Evolutionary conservation across 2,329 filamentous ascomycete genomes (phyloP), one percentile per base, ranked within the genome.

Genomic region (Aureobasidium vineae): DNA sequence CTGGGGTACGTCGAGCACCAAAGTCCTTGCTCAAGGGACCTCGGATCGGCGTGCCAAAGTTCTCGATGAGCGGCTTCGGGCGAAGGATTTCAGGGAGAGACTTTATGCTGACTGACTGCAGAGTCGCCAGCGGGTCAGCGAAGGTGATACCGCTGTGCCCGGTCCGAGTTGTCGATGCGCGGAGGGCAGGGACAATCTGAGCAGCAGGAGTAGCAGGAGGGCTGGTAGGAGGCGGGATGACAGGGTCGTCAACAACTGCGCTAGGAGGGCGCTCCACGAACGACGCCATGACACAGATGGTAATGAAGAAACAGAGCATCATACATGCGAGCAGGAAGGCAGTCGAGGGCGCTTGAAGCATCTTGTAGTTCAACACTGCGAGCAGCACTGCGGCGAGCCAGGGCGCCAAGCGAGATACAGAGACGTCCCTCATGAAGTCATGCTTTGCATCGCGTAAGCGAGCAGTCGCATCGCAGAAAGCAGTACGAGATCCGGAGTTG

Each of bases 1-100:
- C 16, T 31, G 54, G 54, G 26, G 6, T 59, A 45, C 54, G 54
- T 8, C 54, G 54, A 59, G 54, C 54, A 45, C 54, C 54, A 45
- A 59, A 59, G 26, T 45, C 54, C 40, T 45, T 45, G 40, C 54
- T 40, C 23, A 43, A 33, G 54, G 54, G 54, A 45, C 38, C 40
- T 45, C 38, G 54, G 54, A 26, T 59, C 26, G 40, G 54, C 11
- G 54, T 59, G 23, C 54, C 54, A 59, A 59, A 59, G 40, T 59
- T 40, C 26, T 45, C 10, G 19, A 59, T 26, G 23, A 59, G 40
- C 1, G 38, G 38, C 16, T 40, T 59, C 38, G 54, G 54, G 54
- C 54, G 54, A 45, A 45, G 38, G 10, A 40, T 19, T 13, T 57
- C 23, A 19, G 54, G 31, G 8, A 57, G 23, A 6, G 21, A 38